A percentile compares a stretch with the other conserved stretches of the same genome.
phyloP scores from a whole-genome alignment of 257 asterid genomes.

The Gentiana straminea region DNA sequence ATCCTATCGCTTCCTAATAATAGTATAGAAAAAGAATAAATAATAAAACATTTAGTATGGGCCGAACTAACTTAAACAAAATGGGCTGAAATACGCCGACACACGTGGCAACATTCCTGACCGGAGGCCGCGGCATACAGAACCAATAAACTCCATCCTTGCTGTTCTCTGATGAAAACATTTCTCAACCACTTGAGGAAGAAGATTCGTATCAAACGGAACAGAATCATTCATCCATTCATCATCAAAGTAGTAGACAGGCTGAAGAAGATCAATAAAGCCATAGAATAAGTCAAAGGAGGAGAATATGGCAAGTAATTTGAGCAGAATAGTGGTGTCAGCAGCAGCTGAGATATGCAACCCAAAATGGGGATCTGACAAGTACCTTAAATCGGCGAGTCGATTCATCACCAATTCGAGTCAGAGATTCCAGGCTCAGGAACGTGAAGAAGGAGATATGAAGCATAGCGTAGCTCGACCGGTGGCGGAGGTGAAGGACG shows the following conservation, averaged over 20 bases:
- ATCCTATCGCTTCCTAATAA: too few species aligned
- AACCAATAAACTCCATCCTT: too few species aligned
- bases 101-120: too few species aligned
- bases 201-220: too few species aligned
- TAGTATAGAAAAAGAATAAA: too few species aligned
- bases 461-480: slow-evolving; percentile 3
- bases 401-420: slow-evolving; percentile 42
- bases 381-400: slow-evolving; percentile 10
- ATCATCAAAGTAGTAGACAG: background rate
- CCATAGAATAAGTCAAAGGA: background rate
- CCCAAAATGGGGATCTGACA: slow-evolving; percentile 8
- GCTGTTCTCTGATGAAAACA: too few species aligned
- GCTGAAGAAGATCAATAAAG: background rate
- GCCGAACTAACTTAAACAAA: too few species aligned
- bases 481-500: slow-evolving; percentile 18
- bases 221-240: too few species aligned
- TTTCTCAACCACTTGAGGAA: too few species aligned
- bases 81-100: too few species aligned
- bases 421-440: slow-evolving; percentile 30
- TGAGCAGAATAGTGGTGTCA: slow-evolving; percentile 28
- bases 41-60: too few species aligned
- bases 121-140: too few species aligned
- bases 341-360: slow-evolving; percentile 25
- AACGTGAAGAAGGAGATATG: slow-evolving; percentile 8
- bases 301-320: slow-evolving; percentile 42